Conservation (phyloP, 2,329 filamentous ascomycete genomes). For the Penicillium sp. region DNA sequence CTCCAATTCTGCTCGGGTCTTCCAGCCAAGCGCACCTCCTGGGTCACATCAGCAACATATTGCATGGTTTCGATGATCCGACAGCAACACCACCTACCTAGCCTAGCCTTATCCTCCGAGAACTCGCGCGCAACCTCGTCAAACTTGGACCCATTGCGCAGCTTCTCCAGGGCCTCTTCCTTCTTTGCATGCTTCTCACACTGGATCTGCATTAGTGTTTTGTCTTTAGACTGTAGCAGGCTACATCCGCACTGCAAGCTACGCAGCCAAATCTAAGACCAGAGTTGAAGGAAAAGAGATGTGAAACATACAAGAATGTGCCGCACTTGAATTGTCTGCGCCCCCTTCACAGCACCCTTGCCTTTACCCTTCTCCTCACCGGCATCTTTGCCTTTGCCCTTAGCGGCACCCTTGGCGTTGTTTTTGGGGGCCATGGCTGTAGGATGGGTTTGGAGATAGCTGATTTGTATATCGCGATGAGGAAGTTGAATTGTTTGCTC, state of each 20-base stretch:
- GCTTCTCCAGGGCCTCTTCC: conserved; percentile 61
- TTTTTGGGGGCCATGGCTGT: conserved; percentile 43
- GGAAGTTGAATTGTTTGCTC: conserved; percentile 6
- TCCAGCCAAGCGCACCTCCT: conserved; percentile 65
- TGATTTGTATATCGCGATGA: not conserved
- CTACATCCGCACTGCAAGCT: not conserved
- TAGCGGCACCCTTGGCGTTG: conserved; percentile 35
- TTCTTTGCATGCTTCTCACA: conserved; percentile 66
- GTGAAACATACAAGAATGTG: conserved; percentile 56
- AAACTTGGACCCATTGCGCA: conserved; percentile 60
- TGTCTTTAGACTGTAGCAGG: not conserved
- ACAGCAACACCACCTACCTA: conserved; percentile 39
- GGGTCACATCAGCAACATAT: not conserved
- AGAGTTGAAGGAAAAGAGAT: not conserved
- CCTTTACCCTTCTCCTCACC: conserved; percentile 36
- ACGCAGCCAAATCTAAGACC: not conserved
- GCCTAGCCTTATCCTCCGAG: conserved; percentile 64
- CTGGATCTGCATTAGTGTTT: conserved; percentile 20
- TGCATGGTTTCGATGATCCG: not conserved
- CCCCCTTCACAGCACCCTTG: conserved; percentile 54
- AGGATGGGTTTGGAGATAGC: not conserved
- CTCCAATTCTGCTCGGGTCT: conserved; percentile 56
- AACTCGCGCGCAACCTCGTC: conserved; percentile 64
- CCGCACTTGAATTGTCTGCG: conserved; percentile 62
- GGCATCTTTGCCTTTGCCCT: conserved; percentile 39